These are phyloP conservation scores for Davidsoniella eucalypti DNA, from an alignment of 2,329 filamentous ascomycete genomes.

Conservation along the genomic window DNA sequence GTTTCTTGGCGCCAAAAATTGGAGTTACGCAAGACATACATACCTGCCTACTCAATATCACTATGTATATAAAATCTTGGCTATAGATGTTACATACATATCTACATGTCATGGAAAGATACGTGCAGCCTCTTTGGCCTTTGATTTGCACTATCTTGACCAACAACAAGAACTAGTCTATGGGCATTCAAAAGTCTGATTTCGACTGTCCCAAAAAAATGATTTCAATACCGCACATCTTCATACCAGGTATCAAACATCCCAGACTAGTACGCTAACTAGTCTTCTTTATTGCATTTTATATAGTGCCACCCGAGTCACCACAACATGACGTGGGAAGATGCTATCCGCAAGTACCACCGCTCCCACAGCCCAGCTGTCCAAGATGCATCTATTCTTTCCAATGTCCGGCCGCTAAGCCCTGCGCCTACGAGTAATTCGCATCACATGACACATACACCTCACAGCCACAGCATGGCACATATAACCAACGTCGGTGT, in stretches of 20 bases:
- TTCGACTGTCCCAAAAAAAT: neutral
- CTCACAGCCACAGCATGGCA: neutral
- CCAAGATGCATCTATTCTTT: slow-evolving; percentile 29
- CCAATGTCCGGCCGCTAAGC: slow-evolving; percentile 29
- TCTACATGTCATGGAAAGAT: neutral
- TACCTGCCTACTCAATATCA: too few relatives aligned
- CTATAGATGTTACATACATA: too few relatives aligned
- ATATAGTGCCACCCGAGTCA: slow-evolving; percentile 40
- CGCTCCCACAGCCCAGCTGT: slow-evolving; percentile 34
- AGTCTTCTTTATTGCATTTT: slow-evolving; percentile 9
- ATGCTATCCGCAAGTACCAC: slow-evolving; percentile 37
- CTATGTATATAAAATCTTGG: too few relatives aligned
- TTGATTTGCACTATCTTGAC: too few relatives aligned
- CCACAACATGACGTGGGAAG: slow-evolving; percentile 45
- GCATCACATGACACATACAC: neutral
- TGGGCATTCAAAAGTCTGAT: neutral
- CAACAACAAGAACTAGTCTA: too few relatives aligned
- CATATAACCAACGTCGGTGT: neutral
- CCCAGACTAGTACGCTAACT: neutral
- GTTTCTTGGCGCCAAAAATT: too few relatives aligned
- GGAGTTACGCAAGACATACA: too few relatives aligned
- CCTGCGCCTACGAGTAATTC: slow-evolving; percentile 23
- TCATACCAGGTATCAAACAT: neutral
- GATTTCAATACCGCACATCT: too few relatives aligned
- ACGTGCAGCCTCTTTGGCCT: too few relatives aligned